A percentile compares a stretch with the other conserved stretches of the same genome.
Evolutionary conservation across 2,329 filamentous ascomycete species (phyloP).

Genomic region (Penicillium expansum): DNA sequence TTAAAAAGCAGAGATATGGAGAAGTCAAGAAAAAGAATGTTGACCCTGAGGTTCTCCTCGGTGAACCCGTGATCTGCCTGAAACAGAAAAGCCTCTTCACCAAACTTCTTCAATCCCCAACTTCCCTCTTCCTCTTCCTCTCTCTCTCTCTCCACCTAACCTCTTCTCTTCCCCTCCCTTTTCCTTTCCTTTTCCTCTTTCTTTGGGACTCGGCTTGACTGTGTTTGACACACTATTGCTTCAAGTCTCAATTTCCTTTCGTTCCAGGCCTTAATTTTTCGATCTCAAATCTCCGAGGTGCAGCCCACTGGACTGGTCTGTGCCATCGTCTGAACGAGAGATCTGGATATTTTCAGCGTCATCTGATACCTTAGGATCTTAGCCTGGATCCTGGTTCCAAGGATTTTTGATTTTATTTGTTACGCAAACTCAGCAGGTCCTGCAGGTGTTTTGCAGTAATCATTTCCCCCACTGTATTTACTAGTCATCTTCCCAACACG

Average conservation of each 20-base stretch:
- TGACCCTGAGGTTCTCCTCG: slow-evolving; percentile 13
- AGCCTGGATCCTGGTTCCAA: slow-evolving; percentile 17
- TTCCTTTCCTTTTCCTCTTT: slow-evolving; percentile 24
- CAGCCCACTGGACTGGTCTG: slow-evolving; percentile 49
- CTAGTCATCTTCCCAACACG: slow-evolving; percentile 24
- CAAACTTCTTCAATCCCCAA: slow-evolving; percentile 20
- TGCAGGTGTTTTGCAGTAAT: slow-evolving; percentile 64
- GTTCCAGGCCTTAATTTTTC: slow-evolving; percentile 26
- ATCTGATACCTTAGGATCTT: slow-evolving; percentile 19
- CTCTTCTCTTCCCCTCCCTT: slow-evolving; percentile 16
- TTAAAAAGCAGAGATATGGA: neutral
- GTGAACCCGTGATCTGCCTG: slow-evolving; percentile 28
- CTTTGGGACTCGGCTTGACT: slow-evolving; percentile 31
- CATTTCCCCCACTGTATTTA: slow-evolving; percentile 36
- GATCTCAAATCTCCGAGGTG: slow-evolving; percentile 33
- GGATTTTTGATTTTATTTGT: slow-evolving; percentile 22
- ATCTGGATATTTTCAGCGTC: slow-evolving; percentile 28
- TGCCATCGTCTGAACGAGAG: slow-evolving; percentile 34
- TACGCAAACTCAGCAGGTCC: slow-evolving; percentile 66
- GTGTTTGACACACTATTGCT: slow-evolving; percentile 49
- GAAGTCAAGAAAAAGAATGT: slow-evolving; percentile 10
- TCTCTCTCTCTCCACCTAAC: slow-evolving; percentile 17
- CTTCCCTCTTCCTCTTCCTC: slow-evolving; percentile 16
- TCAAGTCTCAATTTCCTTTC: slow-evolving; percentile 39
- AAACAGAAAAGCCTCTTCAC: slow-evolving; percentile 25